Evolutionary conservation across 306 rosid genomes (phyloP).

Genomic region (Ceratonia siliqua): DNA sequence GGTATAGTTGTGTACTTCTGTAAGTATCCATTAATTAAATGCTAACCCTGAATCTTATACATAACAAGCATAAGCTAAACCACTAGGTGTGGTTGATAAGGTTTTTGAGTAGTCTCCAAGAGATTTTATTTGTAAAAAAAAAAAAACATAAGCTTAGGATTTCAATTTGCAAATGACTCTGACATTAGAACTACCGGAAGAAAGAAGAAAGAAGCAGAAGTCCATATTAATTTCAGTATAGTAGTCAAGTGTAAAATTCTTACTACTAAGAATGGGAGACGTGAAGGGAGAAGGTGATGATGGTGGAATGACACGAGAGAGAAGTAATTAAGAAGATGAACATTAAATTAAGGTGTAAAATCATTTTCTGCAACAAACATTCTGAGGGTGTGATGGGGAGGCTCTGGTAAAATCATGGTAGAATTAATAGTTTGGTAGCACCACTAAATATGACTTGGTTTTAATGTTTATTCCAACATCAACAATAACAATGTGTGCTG

Average conservation of each 20-base stretch:
- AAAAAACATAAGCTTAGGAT: conserved; percentile 2
- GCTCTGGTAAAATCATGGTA: too few species aligned
- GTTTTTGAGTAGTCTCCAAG: too few species aligned
- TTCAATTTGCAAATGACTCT: not conserved
- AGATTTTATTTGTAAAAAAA: too few species aligned
- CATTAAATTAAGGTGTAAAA: conserved; percentile 1
- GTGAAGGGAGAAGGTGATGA: not conserved
- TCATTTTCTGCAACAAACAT: conserved; percentile 6
- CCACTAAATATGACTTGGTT: too few species aligned
- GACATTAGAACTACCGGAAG: not conserved
- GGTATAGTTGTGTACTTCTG: not conserved
- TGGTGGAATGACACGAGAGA: conserved; percentile 7
- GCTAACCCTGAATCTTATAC: not conserved
- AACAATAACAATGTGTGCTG: too few species aligned
- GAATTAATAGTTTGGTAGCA: too few species aligned
- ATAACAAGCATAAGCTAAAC: too few species aligned
- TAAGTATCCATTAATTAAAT: not conserved
- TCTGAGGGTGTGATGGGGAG: not conserved
- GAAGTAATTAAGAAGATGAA: conserved; percentile 15
- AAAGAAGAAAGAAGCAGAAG: not conserved
- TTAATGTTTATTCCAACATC: too few species aligned
- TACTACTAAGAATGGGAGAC: not conserved
- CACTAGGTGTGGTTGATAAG: too few species aligned
- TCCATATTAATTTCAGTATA: not conserved
- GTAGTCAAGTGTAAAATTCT: not conserved